Percentiles rank a stretch among this genome's conserved stretches.
phyloP scores from a whole-genome alignment of 2,329 filamentous ascomycete species.

The Aspergillus tamarii region DNA sequence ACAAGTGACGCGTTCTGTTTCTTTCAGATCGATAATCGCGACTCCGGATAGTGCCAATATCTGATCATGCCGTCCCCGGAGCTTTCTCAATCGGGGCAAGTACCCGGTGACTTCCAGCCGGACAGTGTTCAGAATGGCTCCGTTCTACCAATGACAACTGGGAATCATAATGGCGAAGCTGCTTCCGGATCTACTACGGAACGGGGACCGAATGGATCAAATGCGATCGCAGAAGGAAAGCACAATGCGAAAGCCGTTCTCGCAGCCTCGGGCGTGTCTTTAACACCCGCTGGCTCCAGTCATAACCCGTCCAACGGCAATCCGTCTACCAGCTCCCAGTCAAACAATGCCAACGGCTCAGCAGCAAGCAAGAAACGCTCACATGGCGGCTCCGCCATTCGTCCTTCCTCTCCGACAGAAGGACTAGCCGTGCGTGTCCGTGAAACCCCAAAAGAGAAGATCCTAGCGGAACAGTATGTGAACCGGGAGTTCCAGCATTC shows the following conservation, averaged over 20 bases:
- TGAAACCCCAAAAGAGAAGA: constrained; percentile 50
- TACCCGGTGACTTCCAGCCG: constrained; percentile 27
- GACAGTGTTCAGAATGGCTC: constrained; percentile 30
- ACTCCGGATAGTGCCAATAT: constrained; percentile 3
- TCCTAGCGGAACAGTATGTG: constrained; percentile 66
- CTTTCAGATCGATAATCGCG: constrained; percentile 11
- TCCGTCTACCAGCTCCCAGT: constrained; percentile 27
- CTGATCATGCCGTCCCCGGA: constrained; percentile 42
- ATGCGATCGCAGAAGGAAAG: constrained; percentile 61
- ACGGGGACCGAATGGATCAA: constrained; percentile 35
- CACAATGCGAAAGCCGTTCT: constrained; percentile 63
- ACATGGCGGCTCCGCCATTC: constrained; percentile 60
- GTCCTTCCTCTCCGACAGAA: constrained; percentile 40
- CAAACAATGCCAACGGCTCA: constrained; percentile 52
- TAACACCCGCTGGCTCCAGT: constrained; percentile 31
- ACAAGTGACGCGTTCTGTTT: constrained; percentile 25
- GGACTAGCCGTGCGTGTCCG: constrained; percentile 38
- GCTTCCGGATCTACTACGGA: constrained; percentile 26
- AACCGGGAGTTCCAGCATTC: constrained; percentile 65
- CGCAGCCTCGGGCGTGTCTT: constrained; percentile 52
- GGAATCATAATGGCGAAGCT: constrained; percentile 25
- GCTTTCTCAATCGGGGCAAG: constrained; percentile 29
- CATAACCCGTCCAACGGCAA: constrained; percentile 35
- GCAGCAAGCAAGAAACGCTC: constrained; percentile 61
- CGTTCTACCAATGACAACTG: constrained; percentile 24